Base-by-base conservation (phyloP, 495 filamentous ascomycete genomes). In the Hypoxylon trugodes region DNA sequence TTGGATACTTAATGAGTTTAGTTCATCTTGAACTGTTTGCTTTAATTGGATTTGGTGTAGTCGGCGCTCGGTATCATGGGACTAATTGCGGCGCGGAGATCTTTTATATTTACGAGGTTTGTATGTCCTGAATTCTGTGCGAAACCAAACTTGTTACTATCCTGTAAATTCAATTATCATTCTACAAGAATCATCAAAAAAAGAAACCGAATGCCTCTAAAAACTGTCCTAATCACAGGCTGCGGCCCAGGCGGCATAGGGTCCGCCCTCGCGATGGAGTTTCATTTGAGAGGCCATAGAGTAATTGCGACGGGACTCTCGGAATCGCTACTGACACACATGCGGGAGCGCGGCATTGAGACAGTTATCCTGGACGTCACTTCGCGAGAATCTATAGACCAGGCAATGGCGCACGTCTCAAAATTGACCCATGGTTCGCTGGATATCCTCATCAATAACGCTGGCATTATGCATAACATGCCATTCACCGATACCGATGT, bases 401-500 rank as follows among this genome's bases (percentile, higher is more conserved):
- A 28, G 0, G 73, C 75, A 2, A 74, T 74, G 4, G 68, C 73
- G 8, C 59, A 28, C 1, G 51, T 70, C 8, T 24, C 46, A 6
- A 46, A 65, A 25, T 19, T 55, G 13, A 78, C 73, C 0, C 73
- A 61, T 18, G 73, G 72, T 12, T 69, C 53, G 10, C 74, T 88
- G 5, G 78, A 84, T 43, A 71, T 82, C 25, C 74, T 87, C 1
- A 72, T 87, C 36, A 87, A 87, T 66, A 87, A 87, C 62, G 82
- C 84, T 43, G 84, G 80, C 6, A 42, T 65, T 12, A 61, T 69
- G 45, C 76, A 76, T 33, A 59, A 60, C 47, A 77, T 80, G 68
- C 81, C 76, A 16, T 67, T 83, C 32, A 48, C 79, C 1, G 85
- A 89, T 66, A 69, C 77, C 4, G 71, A 79, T 26, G 38, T 86